A percentile compares a stretch with the other conserved stretches of the same genome.
Evolutionary conservation across 192 early-diverging fungal genomes (phyloP).

Genomic region (Diversispora epigaea): DNA sequence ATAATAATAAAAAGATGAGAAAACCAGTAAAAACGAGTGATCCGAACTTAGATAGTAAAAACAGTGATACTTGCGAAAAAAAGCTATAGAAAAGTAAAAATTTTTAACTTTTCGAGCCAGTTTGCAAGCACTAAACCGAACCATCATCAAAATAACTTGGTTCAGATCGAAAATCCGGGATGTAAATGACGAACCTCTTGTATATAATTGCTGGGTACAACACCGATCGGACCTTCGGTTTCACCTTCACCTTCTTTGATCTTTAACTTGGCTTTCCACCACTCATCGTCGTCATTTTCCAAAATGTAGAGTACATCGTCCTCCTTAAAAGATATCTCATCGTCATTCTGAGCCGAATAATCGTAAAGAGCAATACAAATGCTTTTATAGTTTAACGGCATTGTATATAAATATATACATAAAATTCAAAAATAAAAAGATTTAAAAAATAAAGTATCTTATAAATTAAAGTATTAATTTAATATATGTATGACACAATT

Average conservation of each 20-base stretch:
- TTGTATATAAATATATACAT: background rate
- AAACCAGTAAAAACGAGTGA: no score
- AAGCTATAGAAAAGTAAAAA: slow-evolving; percentile 1
- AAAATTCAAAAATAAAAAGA: no score
- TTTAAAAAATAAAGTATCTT: no score
- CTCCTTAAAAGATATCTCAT: slow-evolving; percentile 83
- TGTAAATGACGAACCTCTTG: slow-evolving; percentile 44
- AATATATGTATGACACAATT: no score
- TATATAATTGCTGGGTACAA: slow-evolving; percentile 90
- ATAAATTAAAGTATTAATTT: no score
- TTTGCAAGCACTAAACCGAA: background rate
- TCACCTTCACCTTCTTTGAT: slow-evolving; percentile 33
- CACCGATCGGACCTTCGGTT: slow-evolving; percentile 58
- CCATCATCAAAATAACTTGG: background rate
- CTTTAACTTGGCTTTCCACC: slow-evolving; percentile 84
- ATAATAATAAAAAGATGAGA: no score
- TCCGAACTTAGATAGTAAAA: no score
- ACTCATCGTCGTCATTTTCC: slow-evolving; percentile 86
- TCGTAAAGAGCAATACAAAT: slow-evolving; percentile 84
- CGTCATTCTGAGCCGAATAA: slow-evolving; percentile 80
- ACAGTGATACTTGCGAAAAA: background rate
- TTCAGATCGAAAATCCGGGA: background rate
- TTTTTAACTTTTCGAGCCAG: background rate
- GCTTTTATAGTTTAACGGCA: slow-evolving; percentile 51
- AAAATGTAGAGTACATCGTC: slow-evolving; percentile 84